Percentiles rank a stretch among this genome's conserved stretches.
phyloP scores from a whole-genome alignment of 1,284 basidiomycete species.

The Inonotus hispidus region DNA sequence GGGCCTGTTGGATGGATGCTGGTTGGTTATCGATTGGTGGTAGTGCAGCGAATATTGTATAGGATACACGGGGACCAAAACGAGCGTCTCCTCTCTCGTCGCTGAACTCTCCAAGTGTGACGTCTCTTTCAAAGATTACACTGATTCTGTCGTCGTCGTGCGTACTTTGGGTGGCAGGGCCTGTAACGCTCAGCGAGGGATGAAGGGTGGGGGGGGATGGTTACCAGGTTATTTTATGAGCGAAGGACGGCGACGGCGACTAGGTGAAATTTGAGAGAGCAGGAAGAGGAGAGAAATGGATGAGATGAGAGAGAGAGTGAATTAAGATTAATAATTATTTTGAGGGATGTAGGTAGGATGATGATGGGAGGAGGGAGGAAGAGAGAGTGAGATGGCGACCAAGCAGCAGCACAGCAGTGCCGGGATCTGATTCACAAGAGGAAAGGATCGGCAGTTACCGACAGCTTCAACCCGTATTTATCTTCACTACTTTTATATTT shows the following conservation, averaged over 20 bases:
- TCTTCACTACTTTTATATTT: too few relatives aligned
- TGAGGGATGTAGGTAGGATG: neutral
- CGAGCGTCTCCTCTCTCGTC: neutral
- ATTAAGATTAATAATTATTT: neutral
- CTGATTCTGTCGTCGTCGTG: neutral
- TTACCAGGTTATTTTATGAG: conserved; percentile 1
- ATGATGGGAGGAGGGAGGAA: neutral
- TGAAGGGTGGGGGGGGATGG: neutral
- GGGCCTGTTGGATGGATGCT: neutral
- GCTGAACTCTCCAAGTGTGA: too few relatives aligned
- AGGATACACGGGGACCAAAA: neutral
- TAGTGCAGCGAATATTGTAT: neutral
- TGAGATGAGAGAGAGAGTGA: conserved; percentile 2
- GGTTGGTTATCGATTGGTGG: neutral
- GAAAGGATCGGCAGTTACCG: conserved; percentile 9
- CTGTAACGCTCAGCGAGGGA: neutral
- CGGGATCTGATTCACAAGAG: conserved; percentile 13
- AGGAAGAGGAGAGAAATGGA: neutral
- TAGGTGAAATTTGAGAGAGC: neutral
- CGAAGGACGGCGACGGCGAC: neutral
- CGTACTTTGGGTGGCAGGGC: neutral
- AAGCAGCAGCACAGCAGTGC: neutral
- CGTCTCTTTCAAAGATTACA: neutral
- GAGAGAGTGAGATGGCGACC: neutral
- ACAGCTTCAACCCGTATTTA: neutral